Percentiles rank a stretch among this genome's conserved stretches.
Conservation (phyloP, 768 basidiomycete genomes). For the Strobilomyces echinocephalus region DNA sequence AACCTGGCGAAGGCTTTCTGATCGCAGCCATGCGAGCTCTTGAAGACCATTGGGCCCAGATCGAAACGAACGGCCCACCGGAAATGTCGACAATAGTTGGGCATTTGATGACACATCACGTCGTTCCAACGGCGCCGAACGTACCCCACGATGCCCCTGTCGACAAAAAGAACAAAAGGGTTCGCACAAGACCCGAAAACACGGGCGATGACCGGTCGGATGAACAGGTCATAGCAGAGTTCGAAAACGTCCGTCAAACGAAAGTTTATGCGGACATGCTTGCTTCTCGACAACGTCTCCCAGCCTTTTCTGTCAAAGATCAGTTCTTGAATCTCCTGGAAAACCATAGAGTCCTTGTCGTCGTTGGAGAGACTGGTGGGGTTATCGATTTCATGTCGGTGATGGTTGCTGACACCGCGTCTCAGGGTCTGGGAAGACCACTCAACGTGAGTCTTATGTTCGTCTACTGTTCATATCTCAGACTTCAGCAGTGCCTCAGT, state of each 20-base stretch:
- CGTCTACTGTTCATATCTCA: background rate
- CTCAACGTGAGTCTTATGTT: slow-evolving; percentile 52
- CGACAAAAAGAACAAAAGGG: background rate
- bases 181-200: slow-evolving; percentile 1
- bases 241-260: slow-evolving; percentile 41
- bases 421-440: slow-evolving; percentile 85
- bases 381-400: background rate
- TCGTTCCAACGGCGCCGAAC: slow-evolving; percentile 15
- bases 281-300: slow-evolving; percentile 54
- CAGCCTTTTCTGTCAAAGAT: slow-evolving; percentile 67
- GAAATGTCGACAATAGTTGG: slow-evolving; percentile 64
- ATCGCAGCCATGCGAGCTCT: slow-evolving; percentile 66
- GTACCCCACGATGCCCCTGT: background rate
- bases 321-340: slow-evolving; percentile 58
- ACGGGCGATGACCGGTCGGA: slow-evolving; percentile 42
- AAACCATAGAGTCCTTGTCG: slow-evolving; percentile 64
- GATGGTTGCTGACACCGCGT: slow-evolving; percentile 1
- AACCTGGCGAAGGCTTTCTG: slow-evolving; percentile 66
- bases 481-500: slow-evolving; percentile 66
- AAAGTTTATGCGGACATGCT: slow-evolving; percentile 56
- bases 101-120: slow-evolving; percentile 15
- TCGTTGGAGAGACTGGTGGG: slow-evolving; percentile 85
- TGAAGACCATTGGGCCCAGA: slow-evolving; percentile 62
- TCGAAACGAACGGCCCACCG: slow-evolving; percentile 71
- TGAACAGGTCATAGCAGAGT: slow-evolving; percentile 47